Evolutionary conservation across 2,329 filamentous ascomycete genomes (phyloP), one percentile per base, ranked within the genome.

Genomic region (Aspergillus persii): DNA sequence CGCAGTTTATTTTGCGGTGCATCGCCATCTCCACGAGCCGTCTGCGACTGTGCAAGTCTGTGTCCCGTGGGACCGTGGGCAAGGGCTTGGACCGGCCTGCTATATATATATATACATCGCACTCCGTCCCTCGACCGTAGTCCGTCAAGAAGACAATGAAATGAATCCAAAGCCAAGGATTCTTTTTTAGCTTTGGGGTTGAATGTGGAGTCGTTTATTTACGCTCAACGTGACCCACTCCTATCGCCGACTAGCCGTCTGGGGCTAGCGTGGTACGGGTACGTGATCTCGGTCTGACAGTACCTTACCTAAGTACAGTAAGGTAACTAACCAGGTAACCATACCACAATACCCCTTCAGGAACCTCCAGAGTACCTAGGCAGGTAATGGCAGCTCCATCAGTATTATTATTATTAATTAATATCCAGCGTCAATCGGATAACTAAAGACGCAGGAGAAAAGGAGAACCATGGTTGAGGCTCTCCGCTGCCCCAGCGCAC

Each of bases 401-500:
- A 23, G 18, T 23, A 23, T 23, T 23, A 23, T 23, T 23, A 23
- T 23, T 23, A 23, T 23, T 23, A 23, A 23, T 23, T 23, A 23
- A 23, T 23, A 23, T n/a, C 51, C n/a, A 41, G 7, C 12, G 41
- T 46, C 46, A 31, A n/a, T 51, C 18, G 8, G 18, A 29, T n/a
- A 15, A n/a, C 36, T 18, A 18, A 47, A 56, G 46, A 50, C 4
- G 57, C 51, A 39, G 33, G 51, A 31, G 63, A 63, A 63, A 59
- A 29, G 41, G 39, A 48, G 58, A 63, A 54, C 69, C 68, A 68
- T 67, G 70, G 69, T 67, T 73, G 64, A 69, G 66, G 59, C 66
- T 61, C 69, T 69, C 70, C 67, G 63, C 64, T 54, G 58, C 60
- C 66, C 65, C 64, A 60, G 49, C 56, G 56, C 47, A 50, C 29